Evolutionary conservation across 495 filamentous ascomycete species (phyloP), one percentile per base, ranked within the genome.

Genomic region (Aspergillus olivimuriae): DNA sequence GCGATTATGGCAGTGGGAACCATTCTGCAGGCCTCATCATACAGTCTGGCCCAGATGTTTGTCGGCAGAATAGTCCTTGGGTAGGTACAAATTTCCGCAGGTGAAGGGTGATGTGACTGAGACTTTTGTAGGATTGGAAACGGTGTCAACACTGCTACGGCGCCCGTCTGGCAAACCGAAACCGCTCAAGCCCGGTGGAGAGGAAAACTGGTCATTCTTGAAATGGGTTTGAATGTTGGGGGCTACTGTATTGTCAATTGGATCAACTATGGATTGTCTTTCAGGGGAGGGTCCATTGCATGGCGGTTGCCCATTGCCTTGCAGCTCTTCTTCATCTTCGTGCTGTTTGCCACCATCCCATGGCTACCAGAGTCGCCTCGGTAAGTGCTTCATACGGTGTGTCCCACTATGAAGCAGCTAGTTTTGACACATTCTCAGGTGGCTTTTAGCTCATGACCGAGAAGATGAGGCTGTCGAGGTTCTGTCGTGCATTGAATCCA

Each of bases 151-250:
- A 81, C 77, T 0, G 66, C 79, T 2, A 79, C 77, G 8, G 80
- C 76, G 1, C 82, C 82, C 3, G 70, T 82, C 4, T 86, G 78
- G 78, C 78, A 84, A 53, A 74, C 74, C 2, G 80, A 86, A 47
- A 81, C 77, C 0, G 75, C 77, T 0, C 73, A 79, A 40, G 65
- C 70, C 0, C 66, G 68, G 35, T 78, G 74, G 71, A 65, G 81
- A 48, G 82, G 82, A 33, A 74, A 76, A 46, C 60, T 83, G 21
- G 75, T 82, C 12, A 70, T 82, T 34, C 63, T 83, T 10, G 79
- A 81, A 39, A 70, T 81, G 66, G 70, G 76, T 22, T 58, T 78
- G 60, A 82, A 82, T 47, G 77, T 82, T 42, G 70, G 72, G 23
- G 76, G 78, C 11, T 81, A 78, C 52, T 62, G 56, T 12, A 45